Evolutionary conservation across 148 eudicot species (phyloP).

Genomic region (Tetragonia tetragonoides): DNA sequence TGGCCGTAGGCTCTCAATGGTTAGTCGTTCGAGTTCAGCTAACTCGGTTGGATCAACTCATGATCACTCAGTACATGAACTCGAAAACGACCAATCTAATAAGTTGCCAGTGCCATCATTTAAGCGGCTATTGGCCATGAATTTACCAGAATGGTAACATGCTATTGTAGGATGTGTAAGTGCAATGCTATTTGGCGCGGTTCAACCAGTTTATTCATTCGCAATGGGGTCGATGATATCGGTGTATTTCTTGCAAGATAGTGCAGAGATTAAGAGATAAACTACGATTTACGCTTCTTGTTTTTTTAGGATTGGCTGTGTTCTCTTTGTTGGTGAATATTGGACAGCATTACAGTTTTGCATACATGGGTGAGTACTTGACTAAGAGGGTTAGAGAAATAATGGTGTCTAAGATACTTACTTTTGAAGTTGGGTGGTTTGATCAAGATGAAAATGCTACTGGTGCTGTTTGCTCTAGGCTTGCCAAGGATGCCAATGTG

Average conservation of each 20-base stretch:
- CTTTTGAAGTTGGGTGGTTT: slow-evolving; percentile 89
- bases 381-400: slow-evolving; percentile 76
- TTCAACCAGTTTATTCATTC: slow-evolving; percentile 66
- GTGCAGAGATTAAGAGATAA: slow-evolving; percentile 50
- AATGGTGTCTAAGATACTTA: slow-evolving; percentile 72
- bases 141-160: slow-evolving; percentile 77
- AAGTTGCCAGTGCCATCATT: slow-evolving; percentile 47
- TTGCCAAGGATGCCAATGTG: slow-evolving; percentile 94
- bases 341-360: slow-evolving; percentile 67
- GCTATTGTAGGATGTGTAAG: slow-evolving; percentile 54
- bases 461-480: slow-evolving; percentile 79
- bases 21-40: slow-evolving; percentile 54
- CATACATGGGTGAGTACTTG: slow-evolving; percentile 82
- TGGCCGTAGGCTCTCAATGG: slow-evolving; percentile 40
- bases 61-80: slow-evolving; percentile 4
- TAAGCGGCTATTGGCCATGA: slow-evolving; percentile 58
- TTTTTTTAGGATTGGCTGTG: slow-evolving; percentile 67
- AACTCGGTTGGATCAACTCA: slow-evolving; percentile 28
- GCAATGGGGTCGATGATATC: slow-evolving; percentile 81
- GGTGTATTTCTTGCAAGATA: slow-evolving; percentile 51
- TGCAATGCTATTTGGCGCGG: slow-evolving; percentile 65
- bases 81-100: slow-evolving; percentile 1
- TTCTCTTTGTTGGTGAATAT: slow-evolving; percentile 56
- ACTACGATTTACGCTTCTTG: slow-evolving; percentile 48
- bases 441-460: slow-evolving; percentile 78